Evolutionary conservation across 768 basidiomycete genomes (phyloP).

Genomic region (Mycena kentingensis): DNA sequence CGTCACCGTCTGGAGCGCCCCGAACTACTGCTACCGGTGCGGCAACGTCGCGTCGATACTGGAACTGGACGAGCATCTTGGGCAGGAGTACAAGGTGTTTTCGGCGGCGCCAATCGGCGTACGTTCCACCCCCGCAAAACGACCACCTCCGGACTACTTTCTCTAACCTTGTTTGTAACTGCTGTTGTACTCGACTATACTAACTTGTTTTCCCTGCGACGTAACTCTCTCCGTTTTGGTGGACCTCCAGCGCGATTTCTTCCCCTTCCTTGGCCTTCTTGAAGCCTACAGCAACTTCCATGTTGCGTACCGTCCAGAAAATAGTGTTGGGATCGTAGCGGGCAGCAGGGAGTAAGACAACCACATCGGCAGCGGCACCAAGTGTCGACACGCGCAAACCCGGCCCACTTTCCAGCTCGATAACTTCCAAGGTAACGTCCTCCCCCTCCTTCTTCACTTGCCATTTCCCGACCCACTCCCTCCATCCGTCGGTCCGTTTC

Average conservation of each 20-base stretch:
- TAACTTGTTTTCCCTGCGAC: too few species aligned
- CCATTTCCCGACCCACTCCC: constrained; percentile 9
- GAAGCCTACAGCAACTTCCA: constrained; percentile 8
- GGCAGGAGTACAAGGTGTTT: too few species aligned
- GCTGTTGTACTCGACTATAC: too few species aligned
- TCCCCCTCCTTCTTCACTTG: constrained; percentile 4
- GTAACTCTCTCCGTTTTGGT: constrained; percentile 4
- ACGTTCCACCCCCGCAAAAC: too few species aligned
- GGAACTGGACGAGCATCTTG: constrained; percentile 99
- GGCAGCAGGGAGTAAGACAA: constrained; percentile 10
- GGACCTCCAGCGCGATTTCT: constrained; percentile 9
- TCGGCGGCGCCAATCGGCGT: too few species aligned
- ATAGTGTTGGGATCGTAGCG: not conserved
- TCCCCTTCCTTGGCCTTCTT: constrained; percentile 2
- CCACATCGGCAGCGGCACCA: not conserved
- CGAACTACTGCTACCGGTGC: constrained; percentile 99
- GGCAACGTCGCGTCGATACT: constrained; percentile 99
- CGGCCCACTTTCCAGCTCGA: constrained; percentile 1
- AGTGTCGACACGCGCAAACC: constrained; percentile 1
- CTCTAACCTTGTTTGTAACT: too few species aligned
- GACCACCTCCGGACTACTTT: too few species aligned
- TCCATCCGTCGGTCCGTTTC: constrained; percentile 10
- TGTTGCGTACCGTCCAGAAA: constrained; percentile 11
- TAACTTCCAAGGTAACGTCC: not conserved
- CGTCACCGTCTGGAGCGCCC: constrained; percentile 99